Evolutionary conservation across 345 rosid genomes (phyloP), one percentile per base, ranked within the genome.

Genomic region (Populus euphratica): DNA sequence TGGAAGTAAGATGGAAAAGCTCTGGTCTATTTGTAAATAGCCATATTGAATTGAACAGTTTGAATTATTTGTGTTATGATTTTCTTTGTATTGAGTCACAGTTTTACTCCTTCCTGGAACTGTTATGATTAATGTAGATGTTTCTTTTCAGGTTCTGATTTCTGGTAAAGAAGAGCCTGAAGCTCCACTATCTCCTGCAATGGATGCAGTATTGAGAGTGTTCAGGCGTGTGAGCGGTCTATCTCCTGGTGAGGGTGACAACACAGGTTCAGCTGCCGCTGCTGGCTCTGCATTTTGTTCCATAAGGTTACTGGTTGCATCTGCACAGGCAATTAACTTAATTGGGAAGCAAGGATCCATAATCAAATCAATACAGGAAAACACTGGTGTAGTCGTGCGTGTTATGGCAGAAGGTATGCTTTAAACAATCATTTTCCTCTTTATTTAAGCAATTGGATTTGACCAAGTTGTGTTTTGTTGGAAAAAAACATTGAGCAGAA

Each of bases 301-400:
- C 18, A 78, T 90, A 25, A 84, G 89, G 77, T 83, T 93, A 62
- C 73, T 96, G 89, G 97, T 91, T 79, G 92, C 98, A 13, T 90
- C 93, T 44, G 83, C 95, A 0, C 99, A 96, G 79, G 99, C 97
- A 2, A 93, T 92, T 10, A 91, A 87, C 84, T 86, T 96, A 50
- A 96, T 96, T 43, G 98, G 99, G 59, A 96, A 92, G 82, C 98
- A 96, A 75, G 99, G 98, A 14, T 92, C 92, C 20, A 74, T 83
- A 41, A 93, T 96, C 65, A 96, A 89, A 73, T 96, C 97, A 3
- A 90, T 96, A 23, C 97, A 93, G 68, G 98, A 96, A 83, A 87
- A 73, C 72, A 84, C 94, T 72, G 90, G 93, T 77, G 96, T 96
- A 66, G 81, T 90, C 47, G 93, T 93, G 63, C 90, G 98, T 39